Conservation (phyloP, 2,329 filamentous ascomycete species). For the Verruconis gallopava region DNA sequence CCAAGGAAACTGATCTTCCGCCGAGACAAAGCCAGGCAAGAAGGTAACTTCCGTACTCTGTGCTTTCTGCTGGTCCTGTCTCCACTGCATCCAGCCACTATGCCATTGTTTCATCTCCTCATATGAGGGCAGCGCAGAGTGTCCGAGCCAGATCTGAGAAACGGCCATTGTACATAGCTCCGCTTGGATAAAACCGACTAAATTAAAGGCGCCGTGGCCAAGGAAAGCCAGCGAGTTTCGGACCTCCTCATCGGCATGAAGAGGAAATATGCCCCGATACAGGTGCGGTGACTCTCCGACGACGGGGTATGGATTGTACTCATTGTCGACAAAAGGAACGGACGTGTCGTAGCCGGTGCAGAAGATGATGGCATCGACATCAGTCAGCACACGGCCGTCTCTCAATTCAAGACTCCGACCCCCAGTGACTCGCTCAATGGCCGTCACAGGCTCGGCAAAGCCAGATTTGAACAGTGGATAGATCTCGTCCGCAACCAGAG, state of each 20-base stretch:
- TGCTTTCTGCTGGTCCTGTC: slow-evolving; percentile 10
- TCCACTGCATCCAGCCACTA: slow-evolving; percentile 9
- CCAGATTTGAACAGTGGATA: slow-evolving; percentile 19
- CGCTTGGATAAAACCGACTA: slow-evolving; percentile 17
- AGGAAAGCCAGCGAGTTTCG: slow-evolving; percentile 20
- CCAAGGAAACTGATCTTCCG: slow-evolving; percentile 18
- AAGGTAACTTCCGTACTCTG: slow-evolving; percentile 13
- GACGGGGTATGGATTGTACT: slow-evolving; percentile 15
- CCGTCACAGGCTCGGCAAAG: slow-evolving; percentile 16
- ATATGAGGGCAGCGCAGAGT: slow-evolving; percentile 14
- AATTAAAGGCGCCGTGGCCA: slow-evolving; percentile 15
- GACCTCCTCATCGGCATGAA: slow-evolving; percentile 15
- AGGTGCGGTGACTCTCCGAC: slow-evolving; percentile 12
- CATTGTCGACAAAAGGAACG: slow-evolving; percentile 52
- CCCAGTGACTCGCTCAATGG: slow-evolving; percentile 26
- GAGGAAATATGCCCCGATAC: slow-evolving; percentile 22
- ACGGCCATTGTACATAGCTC: slow-evolving; percentile 20
- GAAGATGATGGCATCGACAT: slow-evolving; percentile 68
- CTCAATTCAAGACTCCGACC: slow-evolving; percentile 51
- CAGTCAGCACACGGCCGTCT: slow-evolving; percentile 49
- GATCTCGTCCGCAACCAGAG: slow-evolving; percentile 20
- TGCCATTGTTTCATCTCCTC: slow-evolving; percentile 18
- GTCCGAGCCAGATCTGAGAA: slow-evolving; percentile 21
- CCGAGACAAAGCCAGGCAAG: slow-evolving; percentile 14
- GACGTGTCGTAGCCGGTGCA: slow-evolving; percentile 84